Evolutionary conservation across 306 rosid genomes (phyloP).

Genomic region (Prunus fruticosa): DNA sequence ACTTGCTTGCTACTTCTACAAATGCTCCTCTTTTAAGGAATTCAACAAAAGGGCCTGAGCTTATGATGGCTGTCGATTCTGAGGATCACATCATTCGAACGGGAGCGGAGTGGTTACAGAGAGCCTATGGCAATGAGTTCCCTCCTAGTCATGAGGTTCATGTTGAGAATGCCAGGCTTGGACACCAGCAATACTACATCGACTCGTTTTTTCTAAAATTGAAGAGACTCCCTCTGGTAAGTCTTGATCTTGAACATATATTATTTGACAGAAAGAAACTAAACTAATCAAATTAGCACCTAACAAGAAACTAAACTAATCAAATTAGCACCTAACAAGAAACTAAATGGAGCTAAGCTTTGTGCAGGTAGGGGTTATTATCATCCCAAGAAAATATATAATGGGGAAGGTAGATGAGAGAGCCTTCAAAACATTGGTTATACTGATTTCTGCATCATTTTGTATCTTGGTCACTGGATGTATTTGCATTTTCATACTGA

Average conservation of each 20-base stretch:
- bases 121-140: slow-evolving; percentile 62
- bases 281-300: neutral
- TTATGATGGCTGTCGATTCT: slow-evolving; percentile 81
- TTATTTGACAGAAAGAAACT: neutral
- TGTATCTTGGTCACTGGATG: slow-evolving; percentile 91
- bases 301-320: neutral
- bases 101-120: slow-evolving; percentile 79
- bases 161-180: slow-evolving; percentile 78
- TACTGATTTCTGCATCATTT: slow-evolving; percentile 86
- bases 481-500: slow-evolving; percentile 85
- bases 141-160: slow-evolving; percentile 81
- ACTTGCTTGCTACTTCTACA: slow-evolving; percentile 88
- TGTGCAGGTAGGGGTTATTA: slow-evolving; percentile 95
- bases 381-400: slow-evolving; percentile 87
- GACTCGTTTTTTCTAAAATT: slow-evolving; percentile 88
- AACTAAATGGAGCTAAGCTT: neutral
- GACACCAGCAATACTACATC: slow-evolving; percentile 66
- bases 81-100: slow-evolving; percentile 53
- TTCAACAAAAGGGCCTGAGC: slow-evolving; percentile 59
- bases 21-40: slow-evolving; percentile 67
- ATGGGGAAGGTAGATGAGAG: slow-evolving; percentile 98
- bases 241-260: neutral
- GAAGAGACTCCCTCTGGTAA: slow-evolving; percentile 97
- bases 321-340: neutral
- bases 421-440: slow-evolving; percentile 88